Base-by-base conservation (phyloP, 345 rosid genomes). In the Corymbia maculata region DNA sequence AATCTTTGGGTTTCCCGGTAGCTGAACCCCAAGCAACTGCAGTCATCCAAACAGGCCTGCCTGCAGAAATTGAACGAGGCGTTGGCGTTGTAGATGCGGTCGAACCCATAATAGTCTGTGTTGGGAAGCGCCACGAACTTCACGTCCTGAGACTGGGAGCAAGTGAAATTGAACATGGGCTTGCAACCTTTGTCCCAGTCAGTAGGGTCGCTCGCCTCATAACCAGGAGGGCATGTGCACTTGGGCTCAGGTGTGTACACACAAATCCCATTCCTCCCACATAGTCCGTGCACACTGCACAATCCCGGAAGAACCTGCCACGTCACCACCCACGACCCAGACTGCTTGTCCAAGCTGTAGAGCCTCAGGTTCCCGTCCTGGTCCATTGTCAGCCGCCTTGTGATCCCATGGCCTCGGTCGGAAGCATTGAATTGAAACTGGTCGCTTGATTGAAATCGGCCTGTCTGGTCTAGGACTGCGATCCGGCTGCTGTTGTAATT, bases 321-420 rank as follows among this genome's bases (percentile, higher is more conserved):
- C 16, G 93, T 86, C 9, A 90, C 85, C 22, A 28, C 53, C 94
- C 95, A 94, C 7, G 22, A 87, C 28, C 93, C 92, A 4, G 90
- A 44, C 55, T 3, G 15, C 19, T 59, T 59, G 47, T 88, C 89
- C 52, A 91, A 84, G 88, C 95, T 92, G 59, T 93, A 92, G 28
- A 92, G 91, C 89, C 95, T 89, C 16, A 92, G 88, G 52, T 93
- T 93, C 22, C 94, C 95, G n/a, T 93, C 94, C 30, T 84, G 84
- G 87, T 92, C 93, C 21, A 93, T 47, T 1, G 91, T 91, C 26
- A 92, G 53, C 91, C 94, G 89, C 87, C 94, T 89, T 32, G 64
- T 91, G 79, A 91, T 87, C 51, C 92, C 90, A 16, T 47, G 89
- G 32, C 93, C 92, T 36, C 19, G 36, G 28, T 93, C 95, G 55